Evolutionary conservation across 352 stramenopile genomes (phyloP).

Genomic region (Pythium volutum): DNA sequence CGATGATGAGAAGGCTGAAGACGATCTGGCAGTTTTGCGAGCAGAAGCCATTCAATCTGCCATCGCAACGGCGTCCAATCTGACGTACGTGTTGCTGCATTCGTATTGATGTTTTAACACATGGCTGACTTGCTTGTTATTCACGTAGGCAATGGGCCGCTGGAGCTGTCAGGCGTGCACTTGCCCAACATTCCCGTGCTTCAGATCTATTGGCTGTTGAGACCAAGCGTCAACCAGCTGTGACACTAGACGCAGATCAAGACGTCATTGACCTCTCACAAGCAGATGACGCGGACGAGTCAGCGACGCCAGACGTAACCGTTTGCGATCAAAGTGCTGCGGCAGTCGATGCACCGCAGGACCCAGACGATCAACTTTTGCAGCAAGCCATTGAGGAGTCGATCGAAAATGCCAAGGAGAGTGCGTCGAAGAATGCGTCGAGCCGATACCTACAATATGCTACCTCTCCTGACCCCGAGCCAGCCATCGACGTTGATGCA

Average conservation of each 20-base stretch:
- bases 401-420: constrained; percentile 6
- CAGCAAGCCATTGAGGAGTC: constrained; percentile 26
- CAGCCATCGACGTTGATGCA: constrained; percentile 27
- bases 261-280: constrained; percentile 9
- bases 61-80: constrained; percentile 77
- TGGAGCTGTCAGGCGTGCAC: constrained; percentile 64
- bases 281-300: background rate
- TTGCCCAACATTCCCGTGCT: constrained; percentile 58
- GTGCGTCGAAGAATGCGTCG: background rate
- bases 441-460: constrained; percentile 26
- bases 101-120: background rate
- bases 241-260: background rate
- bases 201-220: background rate
- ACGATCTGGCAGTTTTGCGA: constrained; percentile 57
- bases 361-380: constrained; percentile 20
- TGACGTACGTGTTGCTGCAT: constrained; percentile 43
- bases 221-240: background rate
- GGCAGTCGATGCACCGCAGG: background rate
- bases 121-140: background rate
- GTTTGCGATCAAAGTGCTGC: background rate
- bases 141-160: constrained; percentile 73
- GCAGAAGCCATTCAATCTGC: constrained; percentile 74
- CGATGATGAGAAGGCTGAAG: constrained; percentile 65
- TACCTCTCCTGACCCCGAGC: constrained; percentile 5
- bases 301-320: background rate